Evolutionary conservation across 768 basidiomycete species (phyloP), one percentile per base, ranked within the genome.

Genomic region (Sarcodon sp.): DNA sequence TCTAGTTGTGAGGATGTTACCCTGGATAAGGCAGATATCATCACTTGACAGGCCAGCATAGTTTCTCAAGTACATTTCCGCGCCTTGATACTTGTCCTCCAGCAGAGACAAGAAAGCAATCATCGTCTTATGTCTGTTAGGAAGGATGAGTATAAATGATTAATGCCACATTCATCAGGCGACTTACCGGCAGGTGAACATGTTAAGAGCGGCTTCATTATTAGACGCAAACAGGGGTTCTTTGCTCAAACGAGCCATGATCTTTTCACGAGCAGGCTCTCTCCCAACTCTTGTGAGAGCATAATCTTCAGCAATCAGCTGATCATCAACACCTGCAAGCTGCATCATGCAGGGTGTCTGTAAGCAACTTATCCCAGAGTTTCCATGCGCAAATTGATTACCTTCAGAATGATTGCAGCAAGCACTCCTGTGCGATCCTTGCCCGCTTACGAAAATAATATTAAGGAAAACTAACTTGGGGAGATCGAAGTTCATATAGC

Each of bases 401-500:
- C 86, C 63, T 79, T 78, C 21, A 89, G 66, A 10, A 88, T 56
- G 32, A 89, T 69, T 6, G 86, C 86, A 11, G 84, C 83, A 35
- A 83, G 63, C 18, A 89, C 65, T 12, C 86, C 87, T 1, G 87
- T 89, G 55, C 87, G 68, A 63, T 90, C 87, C 61, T 89, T 90
- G 3, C 87, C 87, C 27, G 85, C 87, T 75, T 27, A 11, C 35
- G 16, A 7, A 34, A 8, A 21, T 31, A 18, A 11, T 31, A 31
- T 27, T 27, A 4, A 27, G 21, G 21, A 8, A 39, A 4, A 46
- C 43, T 46, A 47, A 32, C 43, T 21, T 12, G 3, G 27, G 44
- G 16, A 41, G 39, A 43, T 15, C 18, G 44, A 6, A 21, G 16
- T 33, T 31, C 12, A 21, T 8, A 44, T 1, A 13, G 47, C 58